These are phyloP conservation scores for Oryza glumipatula DNA, from an alignment of 176 grass and related monocot genomes.

Conservation along the genomic window DNA sequence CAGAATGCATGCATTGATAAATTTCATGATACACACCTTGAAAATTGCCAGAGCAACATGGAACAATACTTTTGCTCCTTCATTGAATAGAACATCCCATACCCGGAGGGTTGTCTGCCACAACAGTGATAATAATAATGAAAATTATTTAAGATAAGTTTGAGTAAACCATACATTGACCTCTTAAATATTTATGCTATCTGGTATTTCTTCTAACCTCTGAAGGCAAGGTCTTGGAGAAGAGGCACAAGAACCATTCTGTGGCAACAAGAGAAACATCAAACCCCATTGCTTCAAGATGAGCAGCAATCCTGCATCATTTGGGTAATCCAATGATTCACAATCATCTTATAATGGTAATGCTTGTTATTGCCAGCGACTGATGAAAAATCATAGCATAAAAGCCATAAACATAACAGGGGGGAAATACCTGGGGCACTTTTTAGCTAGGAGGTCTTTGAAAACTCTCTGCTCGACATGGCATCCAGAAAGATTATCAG, in stretches of 20 bases:
- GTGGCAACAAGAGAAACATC: constrained; percentile 97
- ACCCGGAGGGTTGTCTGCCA: constrained; percentile 85
- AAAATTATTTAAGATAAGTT: constrained; percentile 7
- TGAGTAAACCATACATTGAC: not conserved
- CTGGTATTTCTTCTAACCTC: constrained; percentile 58
- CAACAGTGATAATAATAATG: constrained; percentile 19
- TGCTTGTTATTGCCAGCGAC: not conserved
- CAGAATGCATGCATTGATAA: not conserved
- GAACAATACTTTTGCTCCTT: constrained; percentile 97
- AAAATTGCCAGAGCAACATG: constrained; percentile 94
- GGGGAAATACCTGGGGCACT: constrained; percentile 71
- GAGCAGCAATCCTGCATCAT: constrained; percentile 75
- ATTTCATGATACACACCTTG: constrained; percentile 62
- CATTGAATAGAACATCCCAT: constrained; percentile 98
- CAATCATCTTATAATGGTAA: not conserved
- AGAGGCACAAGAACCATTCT: constrained; percentile 98
- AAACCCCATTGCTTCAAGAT: constrained; percentile 88
- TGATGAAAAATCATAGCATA: not conserved
- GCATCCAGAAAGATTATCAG: constrained; percentile 91
- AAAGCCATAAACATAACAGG: not conserved
- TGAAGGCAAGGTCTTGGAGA: constrained; percentile 93
- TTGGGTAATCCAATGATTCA: constrained; percentile 8
- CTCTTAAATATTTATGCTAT: not conserved
- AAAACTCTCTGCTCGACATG: constrained; percentile 99
- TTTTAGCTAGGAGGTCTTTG: constrained; percentile 94